Conservation (phyloP, 2,329 filamentous ascomycete species). For the Paecilomyces niveus region DNA sequence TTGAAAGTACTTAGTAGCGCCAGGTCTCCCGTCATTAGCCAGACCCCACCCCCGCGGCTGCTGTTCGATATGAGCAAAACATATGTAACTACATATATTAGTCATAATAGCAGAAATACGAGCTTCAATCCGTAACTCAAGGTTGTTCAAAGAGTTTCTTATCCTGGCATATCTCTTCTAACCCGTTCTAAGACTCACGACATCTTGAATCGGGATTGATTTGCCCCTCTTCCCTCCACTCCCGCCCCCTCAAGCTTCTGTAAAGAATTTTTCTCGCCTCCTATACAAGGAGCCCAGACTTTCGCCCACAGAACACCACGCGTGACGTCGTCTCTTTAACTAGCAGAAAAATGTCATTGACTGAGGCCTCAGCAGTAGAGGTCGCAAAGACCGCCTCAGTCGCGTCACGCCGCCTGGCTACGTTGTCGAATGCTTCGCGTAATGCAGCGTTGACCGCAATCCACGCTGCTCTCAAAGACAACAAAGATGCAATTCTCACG, state of each 20-base stretch:
- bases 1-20: background rate
- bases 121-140: too few relatives aligned
- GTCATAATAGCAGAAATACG: background rate
- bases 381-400: constrained; percentile 71
- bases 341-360: constrained; percentile 67
- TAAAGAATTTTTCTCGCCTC: background rate
- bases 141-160: too few relatives aligned
- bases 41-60: background rate
- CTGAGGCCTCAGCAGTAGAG: constrained; percentile 70
- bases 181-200: background rate
- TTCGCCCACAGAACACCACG: background rate
- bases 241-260: background rate
- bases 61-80: background rate
- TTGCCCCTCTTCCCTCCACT: background rate
- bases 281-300: background rate
- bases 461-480: constrained; percentile 63
- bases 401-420: constrained; percentile 76
- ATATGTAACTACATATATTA: background rate
- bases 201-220: background rate
- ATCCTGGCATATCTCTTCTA: too few relatives aligned
- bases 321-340: background rate
- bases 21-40: background rate
- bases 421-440: constrained; percentile 65
- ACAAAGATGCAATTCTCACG: constrained; percentile 69
- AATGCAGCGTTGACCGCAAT: constrained; percentile 82